Percentiles rank a stretch among this genome's conserved stretches.
Evolutionary conservation across 129 eudicot genomes (phyloP).

Genomic region (Kitagawia praeruptora): DNA sequence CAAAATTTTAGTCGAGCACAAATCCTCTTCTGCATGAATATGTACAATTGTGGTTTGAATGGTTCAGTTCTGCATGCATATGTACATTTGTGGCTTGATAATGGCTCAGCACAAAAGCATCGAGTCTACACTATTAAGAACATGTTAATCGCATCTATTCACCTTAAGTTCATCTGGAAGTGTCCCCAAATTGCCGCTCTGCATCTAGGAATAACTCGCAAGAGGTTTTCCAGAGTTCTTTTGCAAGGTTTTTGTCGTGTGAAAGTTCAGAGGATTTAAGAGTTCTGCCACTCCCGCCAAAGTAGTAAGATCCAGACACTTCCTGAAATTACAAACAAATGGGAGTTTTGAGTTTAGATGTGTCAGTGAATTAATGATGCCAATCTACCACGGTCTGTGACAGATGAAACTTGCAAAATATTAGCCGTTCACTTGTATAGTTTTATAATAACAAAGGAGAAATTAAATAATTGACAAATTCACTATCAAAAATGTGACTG

Average conservation of each 20-base stretch:
- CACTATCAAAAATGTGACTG: background rate
- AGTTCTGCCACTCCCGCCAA: constrained; percentile 80
- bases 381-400: background rate
- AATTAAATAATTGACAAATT: background rate
- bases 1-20: background rate
- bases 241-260: constrained; percentile 39
- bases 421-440: background rate
- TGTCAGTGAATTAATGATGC: background rate
- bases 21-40: background rate
- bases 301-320: constrained; percentile 62
- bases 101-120: background rate
- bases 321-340: constrained; percentile 44
- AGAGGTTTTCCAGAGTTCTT: constrained; percentile 67
- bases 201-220: constrained; percentile 42
- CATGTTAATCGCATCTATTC: background rate
- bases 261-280: constrained; percentile 61
- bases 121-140: background rate
- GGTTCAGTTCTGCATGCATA: background rate
- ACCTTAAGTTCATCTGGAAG: background rate
- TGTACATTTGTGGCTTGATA: background rate
- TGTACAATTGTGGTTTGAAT: background rate
- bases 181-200: constrained; percentile 14
- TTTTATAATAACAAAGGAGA: background rate
- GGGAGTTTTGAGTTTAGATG: background rate
- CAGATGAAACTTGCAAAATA: background rate